These are phyloP conservation scores for Cyclotella cryptica DNA, from an alignment of 108 stramenopile genomes.

Conservation along the genomic window DNA sequence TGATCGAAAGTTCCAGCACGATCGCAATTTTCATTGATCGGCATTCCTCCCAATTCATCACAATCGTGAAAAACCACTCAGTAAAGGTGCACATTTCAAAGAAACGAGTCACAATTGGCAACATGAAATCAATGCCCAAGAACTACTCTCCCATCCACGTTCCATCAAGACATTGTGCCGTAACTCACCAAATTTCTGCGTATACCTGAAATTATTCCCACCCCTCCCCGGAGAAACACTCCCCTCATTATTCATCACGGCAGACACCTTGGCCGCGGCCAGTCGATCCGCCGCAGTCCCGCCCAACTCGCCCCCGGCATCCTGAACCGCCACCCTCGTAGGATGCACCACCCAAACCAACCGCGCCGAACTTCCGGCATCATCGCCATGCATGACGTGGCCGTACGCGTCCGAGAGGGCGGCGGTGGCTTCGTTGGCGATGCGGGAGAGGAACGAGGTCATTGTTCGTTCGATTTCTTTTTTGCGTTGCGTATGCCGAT, in stretches of 20 bases:
- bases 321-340: conserved; percentile 31
- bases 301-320: conserved; percentile 13
- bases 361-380: conserved; percentile 75
- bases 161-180: no score
- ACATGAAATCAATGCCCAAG: no score
- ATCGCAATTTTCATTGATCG: no score
- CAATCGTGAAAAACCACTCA: no score
- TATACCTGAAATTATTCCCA: conserved; percentile 16
- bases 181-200: conserved; percentile 51
- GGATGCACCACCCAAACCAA: conserved; percentile 70
- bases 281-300: conserved; percentile 1
- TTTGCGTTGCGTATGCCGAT: no score
- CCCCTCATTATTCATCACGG: not conserved
- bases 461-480: not conserved
- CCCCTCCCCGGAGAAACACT: conserved; percentile 7
- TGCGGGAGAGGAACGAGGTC: conserved; percentile 55
- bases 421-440: conserved; percentile 42
- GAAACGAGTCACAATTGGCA: no score
- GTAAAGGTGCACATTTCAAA: no score
- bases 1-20: no score
- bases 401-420: conserved; percentile 77
- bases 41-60: no score
- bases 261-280: not conserved
- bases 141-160: no score
- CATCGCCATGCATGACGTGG: conserved; percentile 77